These are phyloP conservation scores for Andrographis paniculata DNA, from an alignment of 305 asterid genomes.

Conservation along the genomic window DNA sequence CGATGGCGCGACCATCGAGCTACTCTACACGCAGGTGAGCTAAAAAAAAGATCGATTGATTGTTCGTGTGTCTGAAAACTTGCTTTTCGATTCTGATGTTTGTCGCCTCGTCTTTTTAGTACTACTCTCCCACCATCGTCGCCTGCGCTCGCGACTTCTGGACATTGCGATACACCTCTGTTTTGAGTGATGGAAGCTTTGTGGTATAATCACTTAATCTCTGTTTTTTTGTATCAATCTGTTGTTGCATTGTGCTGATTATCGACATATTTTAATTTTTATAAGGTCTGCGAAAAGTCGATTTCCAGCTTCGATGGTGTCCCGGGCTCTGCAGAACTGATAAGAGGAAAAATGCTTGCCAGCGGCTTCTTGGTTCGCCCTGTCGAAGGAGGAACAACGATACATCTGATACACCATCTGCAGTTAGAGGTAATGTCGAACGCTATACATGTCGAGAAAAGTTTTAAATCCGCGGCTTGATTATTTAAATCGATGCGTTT, in stretches of 20 bases:
- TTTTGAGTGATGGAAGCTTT: conserved; percentile 31
- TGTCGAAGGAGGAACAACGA: conserved; percentile 30
- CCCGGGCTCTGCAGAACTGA: conserved; percentile 38
- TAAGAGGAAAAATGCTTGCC: conserved; percentile 35
- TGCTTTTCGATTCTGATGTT: no score
- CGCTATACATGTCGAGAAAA: conserved; percentile 7
- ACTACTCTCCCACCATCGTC: conserved; percentile 39
- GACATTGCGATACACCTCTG: conserved; percentile 38
- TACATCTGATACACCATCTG: conserved; percentile 33
- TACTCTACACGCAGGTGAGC: conserved; percentile 34
- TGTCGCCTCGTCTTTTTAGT: conserved; percentile 16
- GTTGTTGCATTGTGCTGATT: conserved; percentile 1
- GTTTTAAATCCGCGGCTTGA: conserved; percentile 2
- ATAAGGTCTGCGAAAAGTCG: conserved; percentile 46
- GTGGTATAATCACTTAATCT: conserved; percentile 32
- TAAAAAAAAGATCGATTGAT: no score
- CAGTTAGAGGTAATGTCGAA: conserved; percentile 32
- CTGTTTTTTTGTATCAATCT: conserved; percentile 2
- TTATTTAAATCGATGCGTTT: conserved; percentile 8
- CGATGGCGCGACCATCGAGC: conserved; percentile 37
- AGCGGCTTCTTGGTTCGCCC: conserved; percentile 42
- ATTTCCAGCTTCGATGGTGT: conserved; percentile 28
- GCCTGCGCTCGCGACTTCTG: conserved; percentile 47
- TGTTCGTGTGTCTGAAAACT: no score
- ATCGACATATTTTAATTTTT: conserved; percentile 1